Conservation (phyloP, 2,329 filamentous ascomycete genomes). For the Aureobasidium melanogenum region DNA sequence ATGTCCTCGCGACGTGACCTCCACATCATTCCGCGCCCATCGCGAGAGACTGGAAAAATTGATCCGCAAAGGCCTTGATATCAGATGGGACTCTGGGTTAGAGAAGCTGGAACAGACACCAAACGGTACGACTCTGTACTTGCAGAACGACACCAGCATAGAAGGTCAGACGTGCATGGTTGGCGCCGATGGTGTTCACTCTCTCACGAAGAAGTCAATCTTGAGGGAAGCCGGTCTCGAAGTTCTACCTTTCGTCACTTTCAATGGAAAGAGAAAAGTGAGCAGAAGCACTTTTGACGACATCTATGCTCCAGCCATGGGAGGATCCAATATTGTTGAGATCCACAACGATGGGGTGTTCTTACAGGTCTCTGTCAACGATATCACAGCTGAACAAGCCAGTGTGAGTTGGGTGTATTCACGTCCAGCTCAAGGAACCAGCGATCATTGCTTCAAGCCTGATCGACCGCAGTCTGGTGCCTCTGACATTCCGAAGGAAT, state of each 20-base stretch:
- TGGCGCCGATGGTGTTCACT: constrained; percentile 32
- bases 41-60: constrained; percentile 28
- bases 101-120: constrained; percentile 11
- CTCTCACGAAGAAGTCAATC: constrained; percentile 23
- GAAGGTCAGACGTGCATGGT: constrained; percentile 21
- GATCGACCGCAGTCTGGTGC: constrained; percentile 25
- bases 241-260: constrained; percentile 30
- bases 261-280: constrained; percentile 25
- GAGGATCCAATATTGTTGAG: constrained; percentile 21
- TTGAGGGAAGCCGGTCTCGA: constrained; percentile 20
- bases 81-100: constrained; percentile 26
- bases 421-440: constrained; percentile 20
- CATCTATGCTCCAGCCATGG: constrained; percentile 15
- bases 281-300: constrained; percentile 13
- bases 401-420: constrained; percentile 34
- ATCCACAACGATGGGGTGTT: constrained; percentile 17
- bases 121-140: not conserved
- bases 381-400: constrained; percentile 18
- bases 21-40: constrained; percentile 27
- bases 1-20: not conserved
- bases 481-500: constrained; percentile 25
- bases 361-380: constrained; percentile 28
- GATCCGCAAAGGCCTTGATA: constrained; percentile 28
- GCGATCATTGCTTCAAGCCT: constrained; percentile 29
- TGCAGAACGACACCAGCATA: constrained; percentile 13